Conservation (phyloP, 2,329 filamentous ascomycete genomes). For the Calonectria leucothoes region DNA sequence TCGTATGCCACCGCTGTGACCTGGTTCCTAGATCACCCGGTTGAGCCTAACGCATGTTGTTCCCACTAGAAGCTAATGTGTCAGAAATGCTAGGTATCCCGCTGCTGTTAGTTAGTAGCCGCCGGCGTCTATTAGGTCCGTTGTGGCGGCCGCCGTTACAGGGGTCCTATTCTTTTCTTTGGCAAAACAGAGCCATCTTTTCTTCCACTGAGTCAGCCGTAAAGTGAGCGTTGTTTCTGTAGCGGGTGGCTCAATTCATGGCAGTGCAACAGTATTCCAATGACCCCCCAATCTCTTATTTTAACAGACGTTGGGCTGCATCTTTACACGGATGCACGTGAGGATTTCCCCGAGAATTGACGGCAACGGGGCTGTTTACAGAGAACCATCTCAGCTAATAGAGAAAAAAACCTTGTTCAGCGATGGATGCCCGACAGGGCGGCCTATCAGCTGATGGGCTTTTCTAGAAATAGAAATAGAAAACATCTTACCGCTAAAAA, state of each 20-base stretch:
- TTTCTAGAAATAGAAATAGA: neutral
- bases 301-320: neutral
- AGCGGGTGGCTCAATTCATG: neutral
- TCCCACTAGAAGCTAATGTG: too few relatives aligned
- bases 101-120: too few relatives aligned
- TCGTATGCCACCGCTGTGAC: too few relatives aligned
- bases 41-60: too few relatives aligned
- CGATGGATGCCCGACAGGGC: neutral
- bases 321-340: neutral
- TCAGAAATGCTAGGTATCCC: too few relatives aligned
- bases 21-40: too few relatives aligned
- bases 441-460: neutral
- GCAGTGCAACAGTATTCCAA: neutral
- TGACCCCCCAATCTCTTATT: neutral
- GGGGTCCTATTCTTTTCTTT: too few relatives aligned
- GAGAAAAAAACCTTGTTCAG: neutral
- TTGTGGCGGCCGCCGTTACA: too few relatives aligned
- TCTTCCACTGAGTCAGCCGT: neutral
- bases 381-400: neutral
- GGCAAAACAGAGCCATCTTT: too few relatives aligned
- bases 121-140: too few relatives aligned
- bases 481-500: neutral
- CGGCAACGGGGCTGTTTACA: neutral
- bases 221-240: neutral
- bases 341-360: neutral